Evolutionary conservation across 441 rosid species (phyloP), one percentile per base, ranked within the genome.

Genomic region (Eutrema salsugineum): DNA sequence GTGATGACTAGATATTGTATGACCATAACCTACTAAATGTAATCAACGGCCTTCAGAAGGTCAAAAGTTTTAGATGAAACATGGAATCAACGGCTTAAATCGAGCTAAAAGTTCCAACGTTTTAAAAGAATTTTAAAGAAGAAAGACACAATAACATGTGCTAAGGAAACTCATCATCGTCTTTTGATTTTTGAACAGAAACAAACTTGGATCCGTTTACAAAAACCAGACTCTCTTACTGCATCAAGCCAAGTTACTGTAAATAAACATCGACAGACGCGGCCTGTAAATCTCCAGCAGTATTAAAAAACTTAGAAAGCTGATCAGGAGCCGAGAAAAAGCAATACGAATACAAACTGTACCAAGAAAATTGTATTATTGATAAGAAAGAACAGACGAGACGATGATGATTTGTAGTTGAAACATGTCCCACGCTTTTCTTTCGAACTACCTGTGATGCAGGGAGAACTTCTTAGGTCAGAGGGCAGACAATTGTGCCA

Each of bases 361-460:
- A 35, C 17, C 62, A 17, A 56, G 17, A 8, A 40, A 14, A 11
- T 1, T 7, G 60, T 16, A 39, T 30, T 8, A 27, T 27, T 5
- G 4, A 72, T 65, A 47, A 32, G 30, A 48, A 54, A 47, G n/a
- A 36, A 55, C 59, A 35, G 11, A 38, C 11, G 54, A 56, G 68
- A 16, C 54, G n/a, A n/a, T n/a, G n/a, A n/a, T n/a, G n/a, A n/a
- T n/a, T 73, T 50, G 48, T 56, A 28, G 54, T 11, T 66, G 56
- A 50, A 50, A 43, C 51, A 36, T 44, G 33, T 36, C 43, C 48
- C 63, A 67, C 11, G 49, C 33, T 60, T 42, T 16, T 66, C 60
- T 36, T 27, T 28, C 0, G 15, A 30, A n/a, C 12, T 42, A 66
- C 42, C 60, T 70, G 67, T 49, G 28, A 53, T 49, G 10, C 50